A percentile compares a stretch with the other conserved stretches of the same genome.
phyloP scores from a whole-genome alignment of 2,329 filamentous ascomycete genomes.

The Calonectria pseudoreteaudii region DNA sequence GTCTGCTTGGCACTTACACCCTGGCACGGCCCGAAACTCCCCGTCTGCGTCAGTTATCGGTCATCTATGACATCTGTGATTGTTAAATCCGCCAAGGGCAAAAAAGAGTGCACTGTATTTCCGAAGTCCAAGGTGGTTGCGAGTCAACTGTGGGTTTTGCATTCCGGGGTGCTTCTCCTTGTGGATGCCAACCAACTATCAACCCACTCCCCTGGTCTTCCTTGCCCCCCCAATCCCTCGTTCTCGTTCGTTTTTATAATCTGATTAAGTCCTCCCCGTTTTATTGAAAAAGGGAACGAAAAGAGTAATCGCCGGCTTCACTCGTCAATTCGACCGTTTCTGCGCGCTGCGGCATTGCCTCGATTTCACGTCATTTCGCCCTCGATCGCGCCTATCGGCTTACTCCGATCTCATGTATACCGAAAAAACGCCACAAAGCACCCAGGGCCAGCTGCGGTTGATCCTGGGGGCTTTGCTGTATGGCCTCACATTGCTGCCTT shows the following conservation, averaged over 20 bases:
- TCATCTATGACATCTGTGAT: not conserved
- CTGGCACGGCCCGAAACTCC: not conserved
- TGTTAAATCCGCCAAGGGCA: not conserved
- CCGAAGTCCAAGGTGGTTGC: conserved; percentile 6
- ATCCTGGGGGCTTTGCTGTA: conserved; percentile 13
- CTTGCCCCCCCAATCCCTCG: not conserved
- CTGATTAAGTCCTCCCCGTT: not conserved
- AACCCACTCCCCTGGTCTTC: not conserved
- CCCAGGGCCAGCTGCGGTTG: conserved; percentile 8
- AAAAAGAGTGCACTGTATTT: not conserved
- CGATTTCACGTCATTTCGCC: not conserved
- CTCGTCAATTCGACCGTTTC: not conserved
- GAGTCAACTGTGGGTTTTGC: conserved; percentile 9
- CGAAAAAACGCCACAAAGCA: not conserved
- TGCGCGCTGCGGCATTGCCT: not conserved
- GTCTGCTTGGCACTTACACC: not conserved
- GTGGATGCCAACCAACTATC: not conserved
- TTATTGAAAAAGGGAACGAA: not conserved
- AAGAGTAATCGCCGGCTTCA: not conserved
- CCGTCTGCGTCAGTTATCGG: not conserved
- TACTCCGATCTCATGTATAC: conserved; percentile 10
- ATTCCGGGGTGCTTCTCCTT: conserved; percentile 9
- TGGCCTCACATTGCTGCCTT: not conserved
- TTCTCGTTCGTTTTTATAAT: not conserved
- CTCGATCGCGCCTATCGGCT: not conserved